Conservation (phyloP, 2,329 filamentous ascomycete species). For the Ilyonectria mors-panacis region DNA sequence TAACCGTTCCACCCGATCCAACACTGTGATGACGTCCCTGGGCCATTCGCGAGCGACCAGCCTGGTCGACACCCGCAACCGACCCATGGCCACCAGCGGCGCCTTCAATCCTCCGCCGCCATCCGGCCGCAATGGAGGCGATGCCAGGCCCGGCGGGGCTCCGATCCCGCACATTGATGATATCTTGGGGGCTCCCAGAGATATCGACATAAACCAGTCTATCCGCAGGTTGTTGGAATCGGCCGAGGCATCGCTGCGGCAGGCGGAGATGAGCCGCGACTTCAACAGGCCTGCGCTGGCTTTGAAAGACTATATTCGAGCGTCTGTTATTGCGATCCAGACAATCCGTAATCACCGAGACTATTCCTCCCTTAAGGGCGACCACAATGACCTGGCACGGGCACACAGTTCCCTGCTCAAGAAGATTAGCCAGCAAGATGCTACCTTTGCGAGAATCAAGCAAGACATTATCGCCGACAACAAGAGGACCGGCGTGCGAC, state of each 20-base stretch:
- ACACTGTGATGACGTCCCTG: constrained; percentile 45
- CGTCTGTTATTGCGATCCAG: constrained; percentile 83
- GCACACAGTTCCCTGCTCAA: constrained; percentile 66
- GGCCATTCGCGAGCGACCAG: constrained; percentile 47
- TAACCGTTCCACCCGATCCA: constrained; percentile 16
- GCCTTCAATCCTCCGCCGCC: constrained; percentile 49
- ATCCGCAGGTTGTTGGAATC: constrained; percentile 68
- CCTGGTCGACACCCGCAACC: constrained; percentile 45
- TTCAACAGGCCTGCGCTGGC: constrained; percentile 81
- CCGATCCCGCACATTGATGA: constrained; percentile 69
- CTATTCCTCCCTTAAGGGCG: constrained; percentile 74
- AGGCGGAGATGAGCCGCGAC: constrained; percentile 73
- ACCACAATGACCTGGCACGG: constrained; percentile 63
- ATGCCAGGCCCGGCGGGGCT: constrained; percentile 45
- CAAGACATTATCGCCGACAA: constrained; percentile 75
- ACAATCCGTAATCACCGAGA: constrained; percentile 83
- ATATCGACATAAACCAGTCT: constrained; percentile 65
- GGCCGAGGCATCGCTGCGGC: constrained; percentile 68
- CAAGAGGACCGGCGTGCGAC: constrained; percentile 70
- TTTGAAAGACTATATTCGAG: constrained; percentile 86
- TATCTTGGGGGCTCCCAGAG: constrained; percentile 61
- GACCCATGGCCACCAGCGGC: constrained; percentile 52
- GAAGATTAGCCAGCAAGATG: constrained; percentile 64
- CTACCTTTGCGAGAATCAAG: constrained; percentile 71
- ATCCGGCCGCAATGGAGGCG: constrained; percentile 48